Evolutionary conservation across 163 green algal species (phyloP).

Genomic region (Chlamydomonas reinhardtii): DNA sequence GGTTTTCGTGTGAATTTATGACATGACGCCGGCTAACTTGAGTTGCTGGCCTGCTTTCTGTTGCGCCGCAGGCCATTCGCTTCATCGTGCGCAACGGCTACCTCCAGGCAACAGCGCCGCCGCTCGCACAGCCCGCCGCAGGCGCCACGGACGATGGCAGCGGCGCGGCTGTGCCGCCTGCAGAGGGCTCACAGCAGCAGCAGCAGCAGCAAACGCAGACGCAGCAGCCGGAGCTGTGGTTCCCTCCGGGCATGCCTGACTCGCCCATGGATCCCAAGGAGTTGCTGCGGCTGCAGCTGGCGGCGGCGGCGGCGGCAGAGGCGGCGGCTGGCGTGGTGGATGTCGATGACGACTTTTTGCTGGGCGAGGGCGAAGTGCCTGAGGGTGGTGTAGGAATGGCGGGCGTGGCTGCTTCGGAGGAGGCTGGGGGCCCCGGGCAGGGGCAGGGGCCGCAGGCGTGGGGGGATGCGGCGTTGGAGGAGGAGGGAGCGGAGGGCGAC

Average conservation of each 20-base stretch:
- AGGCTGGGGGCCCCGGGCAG: neutral
- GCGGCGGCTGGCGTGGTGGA: constrained; percentile 3
- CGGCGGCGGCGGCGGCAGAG: constrained; percentile 3
- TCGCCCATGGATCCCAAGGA: constrained; percentile 12
- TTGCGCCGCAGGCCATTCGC: constrained; percentile 13
- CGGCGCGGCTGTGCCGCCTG: neutral
- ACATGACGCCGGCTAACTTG: no score
- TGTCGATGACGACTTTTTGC: neutral
- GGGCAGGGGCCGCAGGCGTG: no score
- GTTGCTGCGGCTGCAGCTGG: constrained; percentile 31
- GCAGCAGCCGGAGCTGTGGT: constrained; percentile 12
- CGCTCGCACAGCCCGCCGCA: neutral
- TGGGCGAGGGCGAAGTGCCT: neutral
- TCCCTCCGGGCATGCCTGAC: constrained; percentile 27
- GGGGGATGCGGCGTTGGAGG: neutral
- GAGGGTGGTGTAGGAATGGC: no score
- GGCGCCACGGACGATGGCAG: neutral
- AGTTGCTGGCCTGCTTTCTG: neutral
- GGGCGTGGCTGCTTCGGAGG: neutral
- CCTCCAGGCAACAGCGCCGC: neutral
- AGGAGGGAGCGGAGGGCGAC: neutral
- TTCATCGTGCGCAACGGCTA: constrained; percentile 24
- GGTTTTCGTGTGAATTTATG: no score
- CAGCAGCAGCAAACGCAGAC: neutral
- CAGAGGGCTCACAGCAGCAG: neutral